Conservation (phyloP, 2,329 filamentous ascomycete genomes). For the Curvularia sp. region DNA sequence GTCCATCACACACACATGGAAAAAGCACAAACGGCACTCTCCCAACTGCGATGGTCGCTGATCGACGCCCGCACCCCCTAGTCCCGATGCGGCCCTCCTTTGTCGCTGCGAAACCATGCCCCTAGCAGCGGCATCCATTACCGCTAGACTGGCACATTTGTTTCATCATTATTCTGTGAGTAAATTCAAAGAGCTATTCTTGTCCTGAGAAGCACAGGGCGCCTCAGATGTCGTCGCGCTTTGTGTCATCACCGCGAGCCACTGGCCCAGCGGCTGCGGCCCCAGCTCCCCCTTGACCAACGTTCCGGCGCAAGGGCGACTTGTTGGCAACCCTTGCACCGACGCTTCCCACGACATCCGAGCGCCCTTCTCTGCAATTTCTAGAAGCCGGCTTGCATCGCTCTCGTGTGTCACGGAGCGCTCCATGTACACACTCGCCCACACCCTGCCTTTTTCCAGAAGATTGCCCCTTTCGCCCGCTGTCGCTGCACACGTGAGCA, state of each 20-base stretch:
- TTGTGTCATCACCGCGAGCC: slow-evolving; percentile 29
- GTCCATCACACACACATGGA: slow-evolving; percentile 13
- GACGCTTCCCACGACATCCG: slow-evolving; percentile 35
- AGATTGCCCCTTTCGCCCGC: slow-evolving; percentile 47
- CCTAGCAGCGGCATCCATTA: slow-evolving; percentile 19
- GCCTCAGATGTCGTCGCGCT: slow-evolving; percentile 35
- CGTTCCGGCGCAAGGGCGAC: slow-evolving; percentile 40
- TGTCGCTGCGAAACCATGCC: slow-evolving; percentile 1
- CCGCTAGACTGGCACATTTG: slow-evolving; percentile 39
- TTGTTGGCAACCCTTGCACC: slow-evolving; percentile 36
- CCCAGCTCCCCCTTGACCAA: slow-evolving; percentile 38
- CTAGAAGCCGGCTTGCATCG: slow-evolving; percentile 42
- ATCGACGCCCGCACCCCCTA: neutral
- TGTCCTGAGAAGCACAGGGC: slow-evolving; percentile 36
- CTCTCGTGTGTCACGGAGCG: slow-evolving; percentile 32
- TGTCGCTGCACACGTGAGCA: slow-evolving; percentile 21
- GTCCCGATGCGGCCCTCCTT: slow-evolving; percentile 1
- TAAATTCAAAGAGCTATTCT: slow-evolving; percentile 42
- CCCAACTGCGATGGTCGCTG: neutral
- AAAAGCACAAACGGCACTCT: slow-evolving; percentile 8
- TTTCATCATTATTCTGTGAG: slow-evolving; percentile 42
- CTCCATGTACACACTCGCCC: slow-evolving; percentile 30
- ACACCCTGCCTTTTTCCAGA: slow-evolving; percentile 48
- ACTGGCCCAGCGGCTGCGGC: slow-evolving; percentile 43
- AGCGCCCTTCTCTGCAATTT: slow-evolving; percentile 49